phyloP scores from a whole-genome alignment of 1,139 yeast species.

The Yamadazyma diospyri region DNA sequence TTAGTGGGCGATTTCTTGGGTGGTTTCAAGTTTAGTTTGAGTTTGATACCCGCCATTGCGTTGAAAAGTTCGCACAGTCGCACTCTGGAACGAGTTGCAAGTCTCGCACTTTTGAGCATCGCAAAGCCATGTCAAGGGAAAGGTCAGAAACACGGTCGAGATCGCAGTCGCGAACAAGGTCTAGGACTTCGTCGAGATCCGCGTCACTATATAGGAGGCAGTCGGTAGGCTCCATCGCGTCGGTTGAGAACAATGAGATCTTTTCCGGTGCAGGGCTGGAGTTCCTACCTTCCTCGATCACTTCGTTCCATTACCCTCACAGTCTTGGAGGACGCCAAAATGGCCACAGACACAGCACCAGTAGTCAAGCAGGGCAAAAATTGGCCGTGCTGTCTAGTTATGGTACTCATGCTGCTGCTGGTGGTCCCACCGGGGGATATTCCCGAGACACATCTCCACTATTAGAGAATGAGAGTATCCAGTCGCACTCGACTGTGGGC shows the following conservation, averaged over 20 bases:
- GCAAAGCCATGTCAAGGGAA: conserved; percentile 1
- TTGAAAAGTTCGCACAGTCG: conserved; percentile 1
- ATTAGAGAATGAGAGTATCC: conserved; percentile 24
- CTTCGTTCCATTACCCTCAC: conserved; percentile 79
- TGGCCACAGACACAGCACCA: conserved; percentile 1
- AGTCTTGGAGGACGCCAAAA: conserved; percentile 28
- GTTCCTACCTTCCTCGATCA: conserved; percentile 83
- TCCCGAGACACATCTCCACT: conserved; percentile 40
- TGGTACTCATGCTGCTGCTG: background rate
- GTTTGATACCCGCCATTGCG: conserved; percentile 9
- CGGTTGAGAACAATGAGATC: conserved; percentile 57
- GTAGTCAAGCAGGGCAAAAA: background rate
- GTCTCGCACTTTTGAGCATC: too few species aligned
- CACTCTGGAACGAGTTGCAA: too few species aligned
- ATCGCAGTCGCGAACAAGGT: conserved; percentile 2
- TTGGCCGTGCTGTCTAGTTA: background rate
- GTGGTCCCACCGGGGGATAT: background rate
- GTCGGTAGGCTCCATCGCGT: conserved; percentile 41
- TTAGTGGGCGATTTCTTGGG: conserved; percentile 11
- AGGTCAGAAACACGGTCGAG: conserved; percentile 1
- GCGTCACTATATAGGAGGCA: conserved; percentile 12
- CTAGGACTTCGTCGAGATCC: conserved; percentile 8
- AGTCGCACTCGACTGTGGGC: conserved; percentile 25
- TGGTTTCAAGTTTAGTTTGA: conserved; percentile 20
- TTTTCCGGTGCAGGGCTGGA: conserved; percentile 90